Percentiles rank a stretch among this genome's conserved stretches.
phyloP scores from a whole-genome alignment of 345 rosid species.

The Salix brachista region DNA sequence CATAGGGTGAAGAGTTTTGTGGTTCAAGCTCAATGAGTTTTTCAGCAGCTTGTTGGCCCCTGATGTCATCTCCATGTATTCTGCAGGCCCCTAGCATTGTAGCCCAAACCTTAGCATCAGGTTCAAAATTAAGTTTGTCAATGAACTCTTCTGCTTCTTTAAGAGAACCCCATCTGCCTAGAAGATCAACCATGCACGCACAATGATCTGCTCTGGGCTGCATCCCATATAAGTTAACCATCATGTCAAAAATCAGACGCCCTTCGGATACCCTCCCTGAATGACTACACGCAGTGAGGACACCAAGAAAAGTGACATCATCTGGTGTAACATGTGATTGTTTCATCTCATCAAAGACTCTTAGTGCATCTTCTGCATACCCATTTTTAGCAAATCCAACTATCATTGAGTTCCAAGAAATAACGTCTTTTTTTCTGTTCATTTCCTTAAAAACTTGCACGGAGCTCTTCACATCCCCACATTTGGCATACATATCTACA shows the following conservation, averaged over 20 bases:
- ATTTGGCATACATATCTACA: conserved; percentile 96
- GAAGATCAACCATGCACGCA: conserved; percentile 94
- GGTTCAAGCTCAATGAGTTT: conserved; percentile 76
- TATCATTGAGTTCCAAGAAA: conserved; percentile 90
- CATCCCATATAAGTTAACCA: conserved; percentile 56
- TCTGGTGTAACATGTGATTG: conserved; percentile 56
- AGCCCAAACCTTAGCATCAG: conserved; percentile 80
- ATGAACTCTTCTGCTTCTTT: conserved; percentile 78
- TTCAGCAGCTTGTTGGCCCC: conserved; percentile 65
- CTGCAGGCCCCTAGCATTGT: conserved; percentile 86
- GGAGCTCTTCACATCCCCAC: conserved; percentile 74
- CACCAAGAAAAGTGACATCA: conserved; percentile 85
- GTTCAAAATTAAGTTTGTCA: conserved; percentile 46
- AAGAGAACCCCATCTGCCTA: conserved; percentile 85
- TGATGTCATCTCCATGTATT: conserved; percentile 72
- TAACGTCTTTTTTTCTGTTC: conserved; percentile 42
- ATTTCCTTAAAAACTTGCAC: conserved; percentile 61
- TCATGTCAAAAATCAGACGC: conserved; percentile 52
- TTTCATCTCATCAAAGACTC: conserved; percentile 58
- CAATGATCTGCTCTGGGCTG: conserved; percentile 70
- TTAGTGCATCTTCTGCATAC: conserved; percentile 73
- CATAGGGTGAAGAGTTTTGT: conserved; percentile 68
- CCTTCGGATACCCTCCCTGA: conserved; percentile 79
- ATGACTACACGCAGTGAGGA: conserved; percentile 93
- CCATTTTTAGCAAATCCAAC: conserved; percentile 92